phyloP scores from a whole-genome alignment of 1,284 basidiomycete species.

The Salmacisia buchloeana region DNA sequence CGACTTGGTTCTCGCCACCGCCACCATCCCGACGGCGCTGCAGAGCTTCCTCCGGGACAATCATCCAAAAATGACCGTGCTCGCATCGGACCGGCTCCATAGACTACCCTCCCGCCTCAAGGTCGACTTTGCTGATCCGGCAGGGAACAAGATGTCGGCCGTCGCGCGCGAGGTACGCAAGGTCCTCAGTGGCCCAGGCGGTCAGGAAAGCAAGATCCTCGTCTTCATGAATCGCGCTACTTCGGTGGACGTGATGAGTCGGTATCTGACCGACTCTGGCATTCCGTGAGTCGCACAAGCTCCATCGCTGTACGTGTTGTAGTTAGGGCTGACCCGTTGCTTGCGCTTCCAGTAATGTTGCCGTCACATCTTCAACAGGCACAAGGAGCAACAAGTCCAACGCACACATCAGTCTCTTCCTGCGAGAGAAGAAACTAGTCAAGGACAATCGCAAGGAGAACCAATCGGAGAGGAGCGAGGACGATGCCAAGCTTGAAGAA shows the following conservation, averaged over 20 bases:
- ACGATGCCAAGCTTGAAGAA: background rate
- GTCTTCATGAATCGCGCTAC: constrained; percentile 73
- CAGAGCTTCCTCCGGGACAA: constrained; percentile 61
- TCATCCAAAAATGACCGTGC: constrained; percentile 62
- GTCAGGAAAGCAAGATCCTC: constrained; percentile 58
- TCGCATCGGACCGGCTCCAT: constrained; percentile 74
- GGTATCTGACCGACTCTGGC: constrained; percentile 60
- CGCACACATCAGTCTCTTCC: constrained; percentile 14
- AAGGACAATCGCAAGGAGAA: background rate
- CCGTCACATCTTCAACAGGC: constrained; percentile 16
- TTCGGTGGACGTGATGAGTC: constrained; percentile 62
- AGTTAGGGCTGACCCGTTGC: too few species aligned
- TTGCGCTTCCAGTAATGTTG: constrained; percentile 11
- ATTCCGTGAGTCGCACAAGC: constrained; percentile 59
- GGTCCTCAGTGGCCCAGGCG: constrained; percentile 69
- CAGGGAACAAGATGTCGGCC: constrained; percentile 69
- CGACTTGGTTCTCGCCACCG: constrained; percentile 71
- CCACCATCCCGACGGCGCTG: constrained; percentile 75
- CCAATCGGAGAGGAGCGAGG: background rate
- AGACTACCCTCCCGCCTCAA: constrained; percentile 65
- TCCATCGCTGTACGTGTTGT: background rate
- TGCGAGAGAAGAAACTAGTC: constrained; percentile 2
- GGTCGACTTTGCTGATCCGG: constrained; percentile 65
- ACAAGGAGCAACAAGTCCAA: constrained; percentile 12
- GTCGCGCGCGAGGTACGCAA: constrained; percentile 67